phyloP scores from a whole-genome alignment of 2,329 filamentous ascomycete species.

The Penicillium occitanis region DNA sequence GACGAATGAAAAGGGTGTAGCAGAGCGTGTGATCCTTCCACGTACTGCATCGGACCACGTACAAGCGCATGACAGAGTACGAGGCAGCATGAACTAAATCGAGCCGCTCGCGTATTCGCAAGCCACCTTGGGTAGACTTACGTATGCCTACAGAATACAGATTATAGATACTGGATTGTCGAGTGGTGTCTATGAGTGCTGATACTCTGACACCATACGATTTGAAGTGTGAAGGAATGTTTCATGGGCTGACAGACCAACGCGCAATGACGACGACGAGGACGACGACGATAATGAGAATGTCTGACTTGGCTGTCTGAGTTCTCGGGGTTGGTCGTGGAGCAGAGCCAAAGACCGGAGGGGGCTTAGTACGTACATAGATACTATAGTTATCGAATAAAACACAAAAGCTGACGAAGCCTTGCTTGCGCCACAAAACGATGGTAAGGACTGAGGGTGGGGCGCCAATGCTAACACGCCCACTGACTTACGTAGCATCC shows the following conservation, averaged over 20 bases:
- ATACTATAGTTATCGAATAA: background rate
- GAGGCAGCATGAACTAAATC: conserved; percentile 4
- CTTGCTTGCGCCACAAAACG: conserved; percentile 15
- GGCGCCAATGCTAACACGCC: background rate
- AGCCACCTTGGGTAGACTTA: conserved; percentile 18
- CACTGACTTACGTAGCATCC: background rate
- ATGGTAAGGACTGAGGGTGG: background rate
- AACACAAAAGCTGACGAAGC: conserved; percentile 16
- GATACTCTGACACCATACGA: background rate
- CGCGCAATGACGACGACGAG: background rate
- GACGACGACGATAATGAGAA: background rate
- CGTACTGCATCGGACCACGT: background rate
- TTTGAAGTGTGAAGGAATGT: background rate
- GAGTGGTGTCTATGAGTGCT: too few species aligned
- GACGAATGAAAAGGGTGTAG: background rate
- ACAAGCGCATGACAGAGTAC: conserved; percentile 13
- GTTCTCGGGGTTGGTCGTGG: background rate
- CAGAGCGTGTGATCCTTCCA: background rate
- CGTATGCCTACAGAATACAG: conserved; percentile 5
- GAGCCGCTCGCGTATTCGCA: conserved; percentile 7
- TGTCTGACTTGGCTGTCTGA: background rate
- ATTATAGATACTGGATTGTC: background rate
- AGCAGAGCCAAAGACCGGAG: background rate
- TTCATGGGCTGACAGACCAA: background rate
- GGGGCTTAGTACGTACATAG: background rate